Percentiles rank a stretch among this genome's conserved stretches.
Evolutionary conservation across 1,284 basidiomycete species (phyloP).

Genomic region (Sphagnurus paluster): DNA sequence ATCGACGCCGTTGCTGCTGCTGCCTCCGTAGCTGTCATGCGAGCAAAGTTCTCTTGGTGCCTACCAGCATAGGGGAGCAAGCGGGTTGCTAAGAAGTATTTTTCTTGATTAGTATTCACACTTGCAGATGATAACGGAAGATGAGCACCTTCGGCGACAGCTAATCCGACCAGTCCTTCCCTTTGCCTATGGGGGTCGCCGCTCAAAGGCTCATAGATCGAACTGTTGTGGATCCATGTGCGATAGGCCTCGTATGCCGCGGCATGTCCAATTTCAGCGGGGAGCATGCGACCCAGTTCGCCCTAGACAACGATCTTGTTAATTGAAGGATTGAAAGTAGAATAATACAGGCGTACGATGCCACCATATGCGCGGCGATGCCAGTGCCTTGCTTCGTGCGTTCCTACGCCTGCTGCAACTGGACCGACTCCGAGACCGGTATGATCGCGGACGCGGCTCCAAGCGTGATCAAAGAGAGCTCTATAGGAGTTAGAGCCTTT

Average conservation of each 20-base stretch:
- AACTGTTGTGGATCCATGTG: constrained; percentile 56
- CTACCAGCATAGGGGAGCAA: constrained; percentile 47
- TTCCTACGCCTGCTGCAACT: constrained; percentile 43
- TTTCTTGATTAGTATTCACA: not conserved
- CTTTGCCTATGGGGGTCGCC: constrained; percentile 54
- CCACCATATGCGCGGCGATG: constrained; percentile 61
- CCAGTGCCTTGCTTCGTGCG: constrained; percentile 56
- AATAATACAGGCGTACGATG: constrained; percentile 36
- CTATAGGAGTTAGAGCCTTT: constrained; percentile 31
- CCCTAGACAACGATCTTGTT: constrained; percentile 31
- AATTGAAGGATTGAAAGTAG: constrained; percentile 1
- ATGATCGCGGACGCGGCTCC: constrained; percentile 48
- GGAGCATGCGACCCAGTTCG: constrained; percentile 45
- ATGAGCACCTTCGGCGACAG: constrained; percentile 59
- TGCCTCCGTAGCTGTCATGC: constrained; percentile 49
- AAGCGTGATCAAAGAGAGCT: constrained; percentile 56
- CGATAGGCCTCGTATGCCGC: constrained; percentile 71
- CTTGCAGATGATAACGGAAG: constrained; percentile 5
- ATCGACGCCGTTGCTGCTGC: constrained; percentile 58
- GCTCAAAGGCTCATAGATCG: constrained; percentile 52
- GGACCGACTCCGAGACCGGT: constrained; percentile 24
- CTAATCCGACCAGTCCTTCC: constrained; percentile 60
- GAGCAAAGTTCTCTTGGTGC: constrained; percentile 41
- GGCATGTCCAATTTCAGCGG: constrained; percentile 60
- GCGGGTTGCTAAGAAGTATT: constrained; percentile 36